phyloP scores from a whole-genome alignment of 345 rosid genomes.

The Geranium brycei region DNA sequence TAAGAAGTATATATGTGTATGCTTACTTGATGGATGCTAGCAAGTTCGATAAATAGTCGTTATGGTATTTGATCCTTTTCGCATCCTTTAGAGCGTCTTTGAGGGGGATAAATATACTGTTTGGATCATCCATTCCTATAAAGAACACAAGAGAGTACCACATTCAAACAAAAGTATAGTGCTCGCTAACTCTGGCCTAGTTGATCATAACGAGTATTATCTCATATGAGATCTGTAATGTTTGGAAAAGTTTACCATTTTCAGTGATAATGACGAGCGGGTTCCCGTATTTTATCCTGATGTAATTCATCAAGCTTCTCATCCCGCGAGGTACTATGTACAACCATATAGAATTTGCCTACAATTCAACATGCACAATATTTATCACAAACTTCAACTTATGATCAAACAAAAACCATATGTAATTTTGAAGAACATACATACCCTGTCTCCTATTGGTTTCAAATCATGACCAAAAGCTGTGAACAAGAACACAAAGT shows the following conservation, averaged over 20 bases:
- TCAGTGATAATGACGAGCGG: slow-evolving; percentile 50
- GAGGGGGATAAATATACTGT: slow-evolving; percentile 24
- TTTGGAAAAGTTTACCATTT: too few relatives aligned
- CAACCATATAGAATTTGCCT: slow-evolving; percentile 66
- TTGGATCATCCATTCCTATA: slow-evolving; percentile 92
- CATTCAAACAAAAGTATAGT: too few relatives aligned
- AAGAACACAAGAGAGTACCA: not conserved
- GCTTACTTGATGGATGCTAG: slow-evolving; percentile 59
- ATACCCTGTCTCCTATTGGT: slow-evolving; percentile 66
- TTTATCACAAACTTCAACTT: not conserved
- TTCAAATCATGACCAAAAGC: slow-evolving; percentile 36
- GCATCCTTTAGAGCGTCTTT: slow-evolving; percentile 59
- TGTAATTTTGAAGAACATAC: slow-evolving; percentile 14
- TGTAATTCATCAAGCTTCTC: slow-evolving; percentile 58
- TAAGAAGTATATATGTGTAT: not conserved
- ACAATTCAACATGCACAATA: not conserved
- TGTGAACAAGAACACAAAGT: slow-evolving; percentile 21
- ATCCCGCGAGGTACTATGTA: slow-evolving; percentile 57
- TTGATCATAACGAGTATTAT: too few relatives aligned
- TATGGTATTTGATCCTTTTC: slow-evolving; percentile 71
- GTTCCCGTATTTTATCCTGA: slow-evolving; percentile 49
- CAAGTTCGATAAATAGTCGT: slow-evolving; percentile 72
- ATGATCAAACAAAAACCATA: not conserved
- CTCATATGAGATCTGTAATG: too few relatives aligned
- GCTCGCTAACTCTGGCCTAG: too few relatives aligned